Evolutionary conservation across 2,329 filamentous ascomycete species (phyloP).

Genomic region (Cercospora sp.): DNA sequence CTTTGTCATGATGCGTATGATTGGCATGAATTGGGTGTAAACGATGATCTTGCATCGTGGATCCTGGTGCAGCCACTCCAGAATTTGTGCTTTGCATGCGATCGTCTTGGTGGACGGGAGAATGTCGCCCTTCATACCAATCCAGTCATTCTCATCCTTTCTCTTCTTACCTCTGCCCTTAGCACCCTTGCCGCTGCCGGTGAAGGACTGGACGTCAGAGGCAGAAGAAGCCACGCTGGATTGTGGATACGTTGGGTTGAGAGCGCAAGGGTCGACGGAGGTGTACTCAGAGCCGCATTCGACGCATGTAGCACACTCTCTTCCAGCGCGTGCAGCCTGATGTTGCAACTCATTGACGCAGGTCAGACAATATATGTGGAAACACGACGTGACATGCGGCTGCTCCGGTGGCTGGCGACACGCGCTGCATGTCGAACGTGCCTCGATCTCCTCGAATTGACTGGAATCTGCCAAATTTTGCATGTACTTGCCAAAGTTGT

Average conservation of each 20-base stretch:
- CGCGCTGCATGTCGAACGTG: conserved; percentile 42
- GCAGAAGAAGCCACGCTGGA: not conserved
- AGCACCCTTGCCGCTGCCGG: not conserved
- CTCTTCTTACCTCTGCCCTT: conserved; percentile 20
- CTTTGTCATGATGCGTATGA: conserved; percentile 53
- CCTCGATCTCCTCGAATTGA: conserved; percentile 41
- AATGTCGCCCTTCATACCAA: conserved; percentile 40
- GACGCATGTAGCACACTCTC: conserved; percentile 36
- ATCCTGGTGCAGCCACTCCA: conserved; percentile 49
- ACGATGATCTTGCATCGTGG: conserved; percentile 55
- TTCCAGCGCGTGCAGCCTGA: conserved; percentile 31
- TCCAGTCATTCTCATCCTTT: conserved; percentile 40
- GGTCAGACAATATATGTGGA: conserved; percentile 56
- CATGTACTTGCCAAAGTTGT: conserved; percentile 47
- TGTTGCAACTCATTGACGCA: conserved; percentile 47
- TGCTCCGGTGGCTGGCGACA: conserved; percentile 46
- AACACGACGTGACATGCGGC: conserved; percentile 53
- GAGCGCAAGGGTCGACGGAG: conserved; percentile 4
- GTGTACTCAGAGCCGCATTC: conserved; percentile 39
- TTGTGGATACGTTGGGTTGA: not conserved
- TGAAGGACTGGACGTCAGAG: not conserved
- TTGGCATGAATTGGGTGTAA: conserved; percentile 60
- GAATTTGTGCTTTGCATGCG: conserved; percentile 48
- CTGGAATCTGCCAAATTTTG: conserved; percentile 37
- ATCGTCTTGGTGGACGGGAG: conserved; percentile 50